These are phyloP conservation scores for Zygosaccharomyces pseudorouxii DNA, from an alignment of 805 yeast genomes.

Conservation along the genomic window DNA sequence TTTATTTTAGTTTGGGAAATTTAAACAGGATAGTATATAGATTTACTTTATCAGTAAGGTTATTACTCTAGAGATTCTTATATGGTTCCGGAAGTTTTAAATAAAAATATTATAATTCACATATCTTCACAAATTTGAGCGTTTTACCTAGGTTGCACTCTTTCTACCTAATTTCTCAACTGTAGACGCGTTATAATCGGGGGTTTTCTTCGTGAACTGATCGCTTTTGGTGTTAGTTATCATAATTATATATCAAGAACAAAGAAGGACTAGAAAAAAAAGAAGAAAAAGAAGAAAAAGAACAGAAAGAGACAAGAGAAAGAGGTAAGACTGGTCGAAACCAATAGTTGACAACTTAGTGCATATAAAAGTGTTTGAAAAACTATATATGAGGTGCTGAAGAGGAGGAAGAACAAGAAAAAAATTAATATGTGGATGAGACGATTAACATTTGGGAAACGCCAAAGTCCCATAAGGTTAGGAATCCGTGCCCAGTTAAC, in stretches of 20 bases:
- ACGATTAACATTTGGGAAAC: conserved; percentile 5
- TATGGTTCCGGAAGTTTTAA: neutral
- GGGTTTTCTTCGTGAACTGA: neutral
- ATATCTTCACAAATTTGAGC: no score
- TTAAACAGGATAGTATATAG: conserved; percentile 1
- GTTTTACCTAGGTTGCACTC: no score
- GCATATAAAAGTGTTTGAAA: neutral
- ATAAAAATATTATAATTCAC: no score
- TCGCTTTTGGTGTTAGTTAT: neutral
- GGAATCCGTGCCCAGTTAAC: conserved; percentile 76
- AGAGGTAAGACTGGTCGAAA: neutral
- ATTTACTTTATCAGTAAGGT: conserved; percentile 1
- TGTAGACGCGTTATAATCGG: neutral
- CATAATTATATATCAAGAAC: neutral
- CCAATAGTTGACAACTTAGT: neutral
- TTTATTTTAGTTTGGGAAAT: neutral
- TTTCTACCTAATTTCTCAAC: no score
- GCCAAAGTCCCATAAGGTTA: conserved; percentile 42
- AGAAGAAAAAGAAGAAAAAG: neutral
- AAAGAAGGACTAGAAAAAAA: neutral
- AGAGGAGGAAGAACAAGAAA: neutral
- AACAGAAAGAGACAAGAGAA: neutral
- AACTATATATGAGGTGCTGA: neutral
- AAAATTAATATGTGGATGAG: conserved; percentile 1
- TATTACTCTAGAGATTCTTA: neutral